Evolutionary conservation across 2,329 filamentous ascomycete species (phyloP), one percentile per base, ranked within the genome.

Genomic region (Myriosclerotinia scirpicola): DNA sequence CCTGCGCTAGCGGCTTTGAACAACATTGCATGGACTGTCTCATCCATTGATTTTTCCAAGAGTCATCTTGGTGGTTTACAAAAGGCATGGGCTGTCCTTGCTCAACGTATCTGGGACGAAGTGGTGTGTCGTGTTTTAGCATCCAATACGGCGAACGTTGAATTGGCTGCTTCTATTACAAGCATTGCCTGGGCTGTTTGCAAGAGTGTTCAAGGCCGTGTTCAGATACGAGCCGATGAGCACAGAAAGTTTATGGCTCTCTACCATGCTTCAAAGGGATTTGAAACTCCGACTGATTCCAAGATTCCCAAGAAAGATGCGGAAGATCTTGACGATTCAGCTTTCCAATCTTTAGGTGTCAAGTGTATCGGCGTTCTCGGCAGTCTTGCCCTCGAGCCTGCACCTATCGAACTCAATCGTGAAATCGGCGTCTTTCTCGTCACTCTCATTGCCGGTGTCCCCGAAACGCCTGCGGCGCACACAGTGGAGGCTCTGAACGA

Each of bases 331-430:
- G 73, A 77, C 50, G 69, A 73, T 2, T 86, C 89, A 69, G 84
- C 85, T 38, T 87, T 89, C 77, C 85, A 79, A 75, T 80, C 81
- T 48, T 81, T 90, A 3, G 83, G 85, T 38, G 86, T 89, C 69
- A 90, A 89, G 78, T 89, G 86, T 72, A 81, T 90, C 70, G 87
- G 87, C 64, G 85, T 89, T 8, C 80, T 90, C 14, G 88, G 87
- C 67, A 85, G 86, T 72, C 80, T 90, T 11, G 87, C 86, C 1
- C 79, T 84, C 11, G 77, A 84, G 63, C 84, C 85, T 5, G 82
- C 83, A 2, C 82, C 85, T 0, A 65, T 82, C 12, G 76, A 79
- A 15, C 77, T 83, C 40, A 90, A 90, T 78, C 82, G 84, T 54
- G 85, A 88, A 67, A 83, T 90, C 65, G 87, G 87, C 58, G 79